These are phyloP conservation scores for Hibiscus trionum DNA, from an alignment of 345 rosid species.

Conservation along the genomic window DNA sequence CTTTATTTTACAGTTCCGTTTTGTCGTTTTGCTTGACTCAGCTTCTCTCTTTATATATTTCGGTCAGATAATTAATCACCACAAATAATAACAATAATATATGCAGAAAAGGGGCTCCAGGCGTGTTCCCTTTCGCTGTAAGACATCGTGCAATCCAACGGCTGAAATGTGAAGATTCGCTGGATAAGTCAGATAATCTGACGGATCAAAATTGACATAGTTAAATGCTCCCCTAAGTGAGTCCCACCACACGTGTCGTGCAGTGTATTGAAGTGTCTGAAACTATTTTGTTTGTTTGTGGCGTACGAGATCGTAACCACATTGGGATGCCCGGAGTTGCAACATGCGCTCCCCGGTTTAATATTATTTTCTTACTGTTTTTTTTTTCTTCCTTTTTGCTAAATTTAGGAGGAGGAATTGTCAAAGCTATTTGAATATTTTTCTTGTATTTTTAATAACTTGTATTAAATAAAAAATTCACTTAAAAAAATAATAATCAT, in stretches of 20 bases:
- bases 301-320: background rate
- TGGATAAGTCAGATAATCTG: background rate
- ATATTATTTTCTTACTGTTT: background rate
- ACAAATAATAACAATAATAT: background rate
- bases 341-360: background rate
- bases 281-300: constrained; percentile 11
- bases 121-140: background rate
- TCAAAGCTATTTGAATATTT: background rate
- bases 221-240: background rate
- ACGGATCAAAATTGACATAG: background rate
- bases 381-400: background rate
- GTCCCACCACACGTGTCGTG: constrained; percentile 19
- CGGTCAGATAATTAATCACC: background rate
- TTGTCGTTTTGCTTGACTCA: constrained; percentile 18
- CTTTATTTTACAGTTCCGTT: constrained; percentile 3
- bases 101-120: background rate
- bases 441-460: too few species aligned
- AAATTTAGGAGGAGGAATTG: too few species aligned
- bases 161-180: background rate
- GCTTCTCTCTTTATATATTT: background rate
- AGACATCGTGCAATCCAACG: background rate
- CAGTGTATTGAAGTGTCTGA: constrained; percentile 1
- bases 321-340: background rate
- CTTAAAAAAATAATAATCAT: too few species aligned
- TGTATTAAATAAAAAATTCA: too few species aligned